Evolutionary conservation across 352 stramenopile genomes (phyloP).

Genomic region (Phytophthora idaei): DNA sequence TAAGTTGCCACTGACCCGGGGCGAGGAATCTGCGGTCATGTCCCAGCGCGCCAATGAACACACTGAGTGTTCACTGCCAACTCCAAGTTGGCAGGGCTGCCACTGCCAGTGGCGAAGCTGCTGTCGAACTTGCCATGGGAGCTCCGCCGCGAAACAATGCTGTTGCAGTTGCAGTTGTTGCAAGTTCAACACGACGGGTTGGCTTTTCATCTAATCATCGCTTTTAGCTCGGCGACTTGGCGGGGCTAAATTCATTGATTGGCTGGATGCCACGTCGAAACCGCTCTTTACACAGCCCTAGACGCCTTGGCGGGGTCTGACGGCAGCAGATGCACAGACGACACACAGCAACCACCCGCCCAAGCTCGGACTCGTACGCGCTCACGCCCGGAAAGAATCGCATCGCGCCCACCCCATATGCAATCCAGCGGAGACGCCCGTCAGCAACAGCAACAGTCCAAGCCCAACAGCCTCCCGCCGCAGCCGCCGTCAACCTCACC

Average conservation of each 20-base stretch:
- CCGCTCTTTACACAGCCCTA: slow-evolving; percentile 24
- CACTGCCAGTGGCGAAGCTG: no score
- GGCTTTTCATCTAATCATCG: slow-evolving; percentile 9
- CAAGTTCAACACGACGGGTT: slow-evolving; percentile 23
- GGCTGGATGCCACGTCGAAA: slow-evolving; percentile 1
- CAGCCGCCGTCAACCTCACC: slow-evolving; percentile 21
- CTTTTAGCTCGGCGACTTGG: slow-evolving; percentile 5
- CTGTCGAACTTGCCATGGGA: no score
- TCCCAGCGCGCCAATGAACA: no score
- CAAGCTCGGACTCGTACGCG: neutral
- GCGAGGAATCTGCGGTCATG: no score
- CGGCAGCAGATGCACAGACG: slow-evolving; percentile 7
- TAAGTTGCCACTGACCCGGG: neutral
- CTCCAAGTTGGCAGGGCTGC: no score
- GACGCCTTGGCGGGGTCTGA: neutral
- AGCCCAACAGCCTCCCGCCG: slow-evolving; percentile 8
- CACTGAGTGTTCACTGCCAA: no score
- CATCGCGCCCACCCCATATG: slow-evolving; percentile 19
- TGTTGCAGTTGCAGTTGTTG: slow-evolving; percentile 15
- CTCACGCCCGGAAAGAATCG: neutral
- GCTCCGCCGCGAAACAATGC: no score
- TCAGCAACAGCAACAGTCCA: slow-evolving; percentile 8
- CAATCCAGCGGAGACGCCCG: slow-evolving; percentile 27
- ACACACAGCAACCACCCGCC: slow-evolving; percentile 26
- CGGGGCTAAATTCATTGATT: slow-evolving; percentile 15